Percentiles rank a stretch among this genome's conserved stretches.
Evolutionary conservation across 1,284 basidiomycete genomes (phyloP).

Genomic region (Fomes fomentarius): DNA sequence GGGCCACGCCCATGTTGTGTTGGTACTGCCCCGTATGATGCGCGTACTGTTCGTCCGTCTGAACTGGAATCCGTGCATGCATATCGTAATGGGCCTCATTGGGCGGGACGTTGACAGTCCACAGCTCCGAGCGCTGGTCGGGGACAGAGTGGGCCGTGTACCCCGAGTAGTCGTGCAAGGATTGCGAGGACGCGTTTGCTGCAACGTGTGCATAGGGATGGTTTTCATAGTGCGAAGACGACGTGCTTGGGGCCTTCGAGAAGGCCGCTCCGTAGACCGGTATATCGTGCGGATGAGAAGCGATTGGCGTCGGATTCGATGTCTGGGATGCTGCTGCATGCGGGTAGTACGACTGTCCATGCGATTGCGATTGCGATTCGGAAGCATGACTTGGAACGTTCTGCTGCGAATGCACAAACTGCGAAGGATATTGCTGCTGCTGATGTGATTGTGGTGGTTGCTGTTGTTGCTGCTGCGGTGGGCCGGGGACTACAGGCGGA

Average conservation of each 20-base stretch:
- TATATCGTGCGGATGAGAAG: conserved; percentile 6
- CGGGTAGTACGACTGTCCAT: conserved; percentile 10
- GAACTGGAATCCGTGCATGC: not conserved
- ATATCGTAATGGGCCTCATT: not conserved
- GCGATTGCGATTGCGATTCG: not conserved
- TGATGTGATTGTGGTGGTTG: conserved; percentile 12
- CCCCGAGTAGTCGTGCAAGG: not conserved
- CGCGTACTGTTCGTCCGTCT: not conserved
- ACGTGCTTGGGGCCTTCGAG: not conserved
- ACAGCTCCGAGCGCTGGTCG: conserved; percentile 19
- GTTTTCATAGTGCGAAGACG: conserved; percentile 4
- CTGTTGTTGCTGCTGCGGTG: conserved; percentile 9
- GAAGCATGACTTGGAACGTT: not conserved
- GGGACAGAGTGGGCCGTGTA: conserved; percentile 8
- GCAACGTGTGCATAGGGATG: conserved; percentile 5
- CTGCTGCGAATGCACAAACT: conserved; percentile 1
- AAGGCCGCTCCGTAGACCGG: conserved; percentile 24
- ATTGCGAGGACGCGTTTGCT: not conserved
- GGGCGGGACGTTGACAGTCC: conserved; percentile 13
- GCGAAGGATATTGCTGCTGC: conserved; percentile 2
- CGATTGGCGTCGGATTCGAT: not conserved
- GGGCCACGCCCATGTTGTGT: not conserved
- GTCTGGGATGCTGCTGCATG: not conserved
- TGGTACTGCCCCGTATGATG: not conserved
- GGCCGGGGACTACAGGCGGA: not conserved